Evolutionary conservation across 2,329 filamentous ascomycete genomes (phyloP).

Genomic region (Trichoderma arundinaceum): DNA sequence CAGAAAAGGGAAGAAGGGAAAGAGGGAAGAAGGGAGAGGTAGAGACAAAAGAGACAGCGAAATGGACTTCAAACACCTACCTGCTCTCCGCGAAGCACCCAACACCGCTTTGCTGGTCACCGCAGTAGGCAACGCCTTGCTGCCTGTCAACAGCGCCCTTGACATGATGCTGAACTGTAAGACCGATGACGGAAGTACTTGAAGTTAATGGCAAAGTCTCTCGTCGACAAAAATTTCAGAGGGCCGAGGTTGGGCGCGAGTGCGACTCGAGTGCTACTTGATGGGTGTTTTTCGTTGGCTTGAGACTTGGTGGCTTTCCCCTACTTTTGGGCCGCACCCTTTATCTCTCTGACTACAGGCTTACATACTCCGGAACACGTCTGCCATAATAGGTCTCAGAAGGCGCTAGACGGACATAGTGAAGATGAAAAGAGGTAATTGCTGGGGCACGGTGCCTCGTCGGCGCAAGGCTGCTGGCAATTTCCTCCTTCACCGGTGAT

Average conservation of each 20-base stretch:
- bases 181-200: not conserved
- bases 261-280: not conserved
- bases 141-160: constrained; percentile 25
- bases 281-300: constrained; percentile 1
- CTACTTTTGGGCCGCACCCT: constrained; percentile 3
- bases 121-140: constrained; percentile 10
- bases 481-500: constrained; percentile 18
- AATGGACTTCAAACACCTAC: constrained; percentile 6
- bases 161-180: constrained; percentile 35
- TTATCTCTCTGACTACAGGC: constrained; percentile 15
- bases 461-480: constrained; percentile 14
- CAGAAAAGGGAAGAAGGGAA: not conserved
- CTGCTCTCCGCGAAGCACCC: constrained; percentile 18
- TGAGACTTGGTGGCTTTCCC: constrained; percentile 15
- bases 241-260: not conserved
- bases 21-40: not conserved
- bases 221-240: not conserved
- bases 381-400: constrained; percentile 2
- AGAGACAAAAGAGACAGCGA: not conserved
- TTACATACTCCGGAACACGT: constrained; percentile 4
- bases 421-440: not conserved
- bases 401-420: constrained; percentile 1
- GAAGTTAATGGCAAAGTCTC: not conserved
- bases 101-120: constrained; percentile 14
- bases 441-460: not conserved